Evolutionary conservation across 2,329 filamentous ascomycete species (phyloP), one percentile per base, ranked within the genome.

Genomic region (Westerdykella aurantiaca): DNA sequence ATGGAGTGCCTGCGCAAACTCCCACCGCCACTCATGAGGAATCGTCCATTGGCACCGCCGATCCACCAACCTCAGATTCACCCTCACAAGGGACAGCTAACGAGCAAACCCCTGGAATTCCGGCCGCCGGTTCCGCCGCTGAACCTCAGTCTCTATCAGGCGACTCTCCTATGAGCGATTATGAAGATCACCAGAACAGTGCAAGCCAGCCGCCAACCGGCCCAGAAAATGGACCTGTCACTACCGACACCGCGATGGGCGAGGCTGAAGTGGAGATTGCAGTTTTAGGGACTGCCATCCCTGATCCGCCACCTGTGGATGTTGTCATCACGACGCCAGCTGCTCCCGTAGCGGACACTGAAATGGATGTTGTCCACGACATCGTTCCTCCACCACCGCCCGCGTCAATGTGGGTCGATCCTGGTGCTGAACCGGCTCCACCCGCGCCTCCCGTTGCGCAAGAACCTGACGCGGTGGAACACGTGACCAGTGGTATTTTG

Each of bases 101-200:
- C 10, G 25, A 9, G 4, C 25, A 29, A 12, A 12, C 7, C 7
- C 11, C 25, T 9, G 25, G 25, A 12, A 29, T 12, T 7, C 7
- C 25, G 4, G 25, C 25, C 25, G 7, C 25, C 4, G 9, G 3
- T 29, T 29, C 25, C 9, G 7, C 10, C 25, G 25, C 11, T 9
- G 4, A 29, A 12, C 25, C 25, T 29, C 25, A 9, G 25, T 12
- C 25, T n/a, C 48, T 38, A 2, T 47, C 47, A 14, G 62, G 64
- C 43, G 67, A 69, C 38, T 67, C 65, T 14, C 60, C 61, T 10
- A 69, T 69, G 67, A 67, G 61, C 34, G 67, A 67, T 39, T 56
- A 58, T 12, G 66, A 66, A 38, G 65, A 64, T 31, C 47, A n/a
- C 16, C 43, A 37, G n/a, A 31, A 33, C 31, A 31, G 4, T 18